phyloP scores from a whole-genome alignment of 1,139 yeast genomes.

The Blastobotrys ciferrii region DNA sequence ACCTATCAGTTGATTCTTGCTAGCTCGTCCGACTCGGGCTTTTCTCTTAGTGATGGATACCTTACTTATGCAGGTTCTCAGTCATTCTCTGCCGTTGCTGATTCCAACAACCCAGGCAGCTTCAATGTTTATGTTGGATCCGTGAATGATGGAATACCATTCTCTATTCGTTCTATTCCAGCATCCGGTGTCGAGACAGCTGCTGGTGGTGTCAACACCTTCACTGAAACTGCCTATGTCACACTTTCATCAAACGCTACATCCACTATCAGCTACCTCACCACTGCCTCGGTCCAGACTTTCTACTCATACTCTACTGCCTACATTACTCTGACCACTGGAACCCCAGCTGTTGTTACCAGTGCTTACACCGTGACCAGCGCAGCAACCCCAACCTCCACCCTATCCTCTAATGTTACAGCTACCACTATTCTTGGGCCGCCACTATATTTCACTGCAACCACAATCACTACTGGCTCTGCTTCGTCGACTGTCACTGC shows the following conservation, averaged over 20 bases:
- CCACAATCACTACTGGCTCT: not conserved
- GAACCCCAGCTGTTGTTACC: not conserved
- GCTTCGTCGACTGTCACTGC: constrained; percentile 3
- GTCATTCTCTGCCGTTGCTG: constrained; percentile 21
- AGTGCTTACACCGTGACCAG: not conserved
- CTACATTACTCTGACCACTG: constrained; percentile 4
- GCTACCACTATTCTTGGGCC: constrained; percentile 1
- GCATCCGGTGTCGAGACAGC: constrained; percentile 12
- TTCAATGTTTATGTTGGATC: constrained; percentile 19
- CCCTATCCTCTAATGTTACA: not conserved
- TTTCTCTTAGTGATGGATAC: constrained; percentile 14
- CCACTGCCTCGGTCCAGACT: constrained; percentile 1
- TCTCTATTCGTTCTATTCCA: constrained; percentile 17
- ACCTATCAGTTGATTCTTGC: constrained; percentile 9
- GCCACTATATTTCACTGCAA: not conserved
- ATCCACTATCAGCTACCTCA: no score
- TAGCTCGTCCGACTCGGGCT: constrained; percentile 4
- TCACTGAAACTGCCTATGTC: constrained; percentile 2
- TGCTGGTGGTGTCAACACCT: not conserved
- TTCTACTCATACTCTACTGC: not conserved
- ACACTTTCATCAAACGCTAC: not conserved
- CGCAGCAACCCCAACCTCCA: not conserved
- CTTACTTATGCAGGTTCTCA: constrained; percentile 18
- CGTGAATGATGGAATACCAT: constrained; percentile 2
- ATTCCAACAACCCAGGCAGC: constrained; percentile 16